These are phyloP conservation scores for Saccharomycopsis crataegensis DNA, from an alignment of 1,139 yeast species.

Conservation along the genomic window DNA sequence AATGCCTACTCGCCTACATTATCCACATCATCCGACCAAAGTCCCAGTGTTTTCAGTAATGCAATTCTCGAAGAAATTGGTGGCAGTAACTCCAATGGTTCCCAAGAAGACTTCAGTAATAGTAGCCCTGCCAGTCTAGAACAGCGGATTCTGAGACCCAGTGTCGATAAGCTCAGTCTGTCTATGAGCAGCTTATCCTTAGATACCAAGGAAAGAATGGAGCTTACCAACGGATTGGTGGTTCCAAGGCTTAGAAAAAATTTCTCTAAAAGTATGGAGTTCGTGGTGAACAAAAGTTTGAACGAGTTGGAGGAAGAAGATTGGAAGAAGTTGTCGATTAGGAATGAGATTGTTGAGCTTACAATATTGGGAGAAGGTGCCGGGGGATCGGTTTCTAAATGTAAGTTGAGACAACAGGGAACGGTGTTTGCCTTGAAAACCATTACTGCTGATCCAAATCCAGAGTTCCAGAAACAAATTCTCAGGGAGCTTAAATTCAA, in stretches of 20 bases:
- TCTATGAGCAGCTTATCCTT: not conserved
- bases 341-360: conserved; percentile 52
- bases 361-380: conserved; percentile 86
- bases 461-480: conserved; percentile 74
- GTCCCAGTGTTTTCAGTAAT: conserved; percentile 29
- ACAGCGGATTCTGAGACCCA: not conserved
- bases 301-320: conserved; percentile 65
- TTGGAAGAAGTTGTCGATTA: conserved; percentile 62
- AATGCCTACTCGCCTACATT: conserved; percentile 23
- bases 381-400: conserved; percentile 84
- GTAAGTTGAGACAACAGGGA: conserved; percentile 46
- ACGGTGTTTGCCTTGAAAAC: conserved; percentile 80
- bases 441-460: conserved; percentile 78
- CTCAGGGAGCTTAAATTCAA: conserved; percentile 86
- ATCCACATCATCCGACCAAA: conserved; percentile 23
- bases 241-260: conserved; percentile 9
- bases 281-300: conserved; percentile 31
- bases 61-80: conserved; percentile 33
- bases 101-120: conserved; percentile 6
- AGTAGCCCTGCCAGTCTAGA: not conserved
- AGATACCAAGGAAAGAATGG: conserved; percentile 2
- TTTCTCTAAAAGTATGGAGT: conserved; percentile 14
- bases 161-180: not conserved
- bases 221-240: conserved; percentile 1
- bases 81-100: conserved; percentile 15